A percentile compares a stretch with the other conserved stretches of the same genome.
These are phyloP conservation scores for Pseudomonodictys pantanalensis DNA, from an alignment of 495 filamentous ascomycete species.

Conservation along the genomic window DNA sequence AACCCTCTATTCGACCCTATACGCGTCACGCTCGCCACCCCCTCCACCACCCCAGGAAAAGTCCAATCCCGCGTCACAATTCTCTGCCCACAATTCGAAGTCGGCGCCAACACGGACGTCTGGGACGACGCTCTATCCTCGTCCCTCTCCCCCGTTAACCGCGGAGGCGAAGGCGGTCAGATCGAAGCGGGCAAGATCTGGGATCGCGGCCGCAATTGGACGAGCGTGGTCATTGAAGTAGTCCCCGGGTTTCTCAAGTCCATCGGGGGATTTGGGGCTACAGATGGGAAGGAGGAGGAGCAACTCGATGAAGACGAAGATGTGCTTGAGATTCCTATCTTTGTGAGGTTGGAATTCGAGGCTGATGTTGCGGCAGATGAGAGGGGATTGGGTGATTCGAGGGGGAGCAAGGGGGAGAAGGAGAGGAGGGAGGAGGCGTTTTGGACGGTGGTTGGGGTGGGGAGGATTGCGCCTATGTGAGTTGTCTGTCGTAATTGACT, in stretches of 20 bases:
- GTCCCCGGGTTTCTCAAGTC: constrained; percentile 56
- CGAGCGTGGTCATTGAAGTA: constrained; percentile 85
- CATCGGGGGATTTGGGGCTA: constrained; percentile 18
- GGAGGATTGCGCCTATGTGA: constrained; percentile 55
- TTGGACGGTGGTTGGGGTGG: constrained; percentile 90
- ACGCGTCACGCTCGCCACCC: constrained; percentile 81
- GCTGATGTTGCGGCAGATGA: constrained; percentile 70
- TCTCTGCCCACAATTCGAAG: constrained; percentile 89
- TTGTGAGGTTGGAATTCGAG: constrained; percentile 91
- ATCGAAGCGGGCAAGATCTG: constrained; percentile 92
- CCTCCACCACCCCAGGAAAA: constrained; percentile 72
- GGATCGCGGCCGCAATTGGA: constrained; percentile 94
- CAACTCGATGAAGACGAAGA: constrained; percentile 70
- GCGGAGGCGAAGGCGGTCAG: constrained; percentile 13
- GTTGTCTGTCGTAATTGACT: too few species aligned
- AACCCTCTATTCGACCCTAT: constrained; percentile 93
- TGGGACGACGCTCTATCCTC: constrained; percentile 86
- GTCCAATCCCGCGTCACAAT: constrained; percentile 81
- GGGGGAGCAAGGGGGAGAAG: constrained; percentile 48
- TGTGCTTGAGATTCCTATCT: constrained; percentile 91
- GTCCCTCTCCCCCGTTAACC: constrained; percentile 20
- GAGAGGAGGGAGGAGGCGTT: constrained; percentile 83
- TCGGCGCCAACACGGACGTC: constrained; percentile 91
- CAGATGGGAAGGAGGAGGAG: constrained; percentile 17
- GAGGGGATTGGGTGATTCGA: constrained; percentile 39